These are phyloP conservation scores for Fusarium odoratissimum DNA, from an alignment of 2,329 filamentous ascomycete genomes.

Conservation along the genomic window DNA sequence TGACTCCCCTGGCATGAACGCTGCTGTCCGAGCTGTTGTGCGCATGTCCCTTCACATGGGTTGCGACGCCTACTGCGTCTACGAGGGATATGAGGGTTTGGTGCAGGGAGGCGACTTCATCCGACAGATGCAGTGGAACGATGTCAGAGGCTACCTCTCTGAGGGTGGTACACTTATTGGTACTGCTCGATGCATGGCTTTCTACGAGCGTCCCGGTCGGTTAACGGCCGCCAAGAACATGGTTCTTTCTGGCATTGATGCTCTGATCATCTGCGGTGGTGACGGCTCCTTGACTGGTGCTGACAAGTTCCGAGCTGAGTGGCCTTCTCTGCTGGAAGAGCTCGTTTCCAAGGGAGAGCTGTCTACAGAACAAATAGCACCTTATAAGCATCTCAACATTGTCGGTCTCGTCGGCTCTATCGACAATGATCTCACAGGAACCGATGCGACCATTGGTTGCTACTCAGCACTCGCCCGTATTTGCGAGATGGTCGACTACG, in stretches of 20 bases:
- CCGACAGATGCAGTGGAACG: slow-evolving; percentile 87
- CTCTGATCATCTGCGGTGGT: slow-evolving; percentile 95
- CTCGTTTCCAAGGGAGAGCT: slow-evolving; percentile 81
- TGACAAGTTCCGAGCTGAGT: slow-evolving; percentile 91
- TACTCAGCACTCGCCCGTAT: slow-evolving; percentile 94
- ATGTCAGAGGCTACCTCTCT: slow-evolving; percentile 93
- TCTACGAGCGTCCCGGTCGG: slow-evolving; percentile 88
- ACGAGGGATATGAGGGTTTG: slow-evolving; percentile 96
- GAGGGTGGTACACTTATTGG: slow-evolving; percentile 97
- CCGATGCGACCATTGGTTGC: slow-evolving; percentile 96
- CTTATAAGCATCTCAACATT: slow-evolving; percentile 91
- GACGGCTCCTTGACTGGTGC: slow-evolving; percentile 96
- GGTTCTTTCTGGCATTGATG: slow-evolving; percentile 92
- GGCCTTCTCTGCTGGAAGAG: slow-evolving; percentile 88
- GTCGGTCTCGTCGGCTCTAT: slow-evolving; percentile 97
- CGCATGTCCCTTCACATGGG: slow-evolving; percentile 89
- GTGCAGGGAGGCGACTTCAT: slow-evolving; percentile 92
- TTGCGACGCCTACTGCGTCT: slow-evolving; percentile 83
- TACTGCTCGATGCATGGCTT: slow-evolving; percentile 91
- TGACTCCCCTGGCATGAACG: slow-evolving; percentile 96
- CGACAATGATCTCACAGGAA: slow-evolving; percentile 97
- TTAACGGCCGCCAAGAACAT: slow-evolving; percentile 92
- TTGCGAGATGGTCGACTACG: slow-evolving; percentile 95
- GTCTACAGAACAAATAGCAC: slow-evolving; percentile 74
- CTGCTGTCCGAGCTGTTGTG: slow-evolving; percentile 87